Conservation (phyloP, 2,329 filamentous ascomycete genomes). For the Madurella fahalii region DNA sequence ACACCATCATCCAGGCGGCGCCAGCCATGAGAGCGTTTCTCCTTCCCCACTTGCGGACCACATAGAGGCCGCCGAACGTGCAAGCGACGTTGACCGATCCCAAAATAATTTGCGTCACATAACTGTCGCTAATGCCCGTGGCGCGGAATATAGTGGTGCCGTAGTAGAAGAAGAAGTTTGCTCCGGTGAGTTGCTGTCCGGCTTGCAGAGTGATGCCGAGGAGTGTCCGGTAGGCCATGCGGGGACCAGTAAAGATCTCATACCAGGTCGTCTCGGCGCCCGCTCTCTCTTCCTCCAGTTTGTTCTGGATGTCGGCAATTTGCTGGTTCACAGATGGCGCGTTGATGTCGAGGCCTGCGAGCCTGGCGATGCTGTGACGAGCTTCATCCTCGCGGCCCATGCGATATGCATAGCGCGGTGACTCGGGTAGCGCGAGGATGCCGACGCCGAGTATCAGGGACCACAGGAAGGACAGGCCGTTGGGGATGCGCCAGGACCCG, state of each 20-base stretch:
- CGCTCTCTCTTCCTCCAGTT: conserved; percentile 47
- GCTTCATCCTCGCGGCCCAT: conserved; percentile 44
- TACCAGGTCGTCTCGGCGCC: conserved; percentile 45
- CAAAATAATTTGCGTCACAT: conserved; percentile 65
- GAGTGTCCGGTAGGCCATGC: conserved; percentile 57
- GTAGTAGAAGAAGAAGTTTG: conserved; percentile 59
- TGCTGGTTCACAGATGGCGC: conserved; percentile 45
- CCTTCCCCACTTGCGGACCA: conserved; percentile 66
- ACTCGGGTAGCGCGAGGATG: conserved; percentile 53
- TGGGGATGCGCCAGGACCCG: conserved; percentile 61
- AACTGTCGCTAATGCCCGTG: conserved; percentile 62
- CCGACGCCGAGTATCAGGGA: conserved; percentile 53
- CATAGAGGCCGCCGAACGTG: conserved; percentile 64
- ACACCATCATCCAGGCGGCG: conserved; percentile 64
- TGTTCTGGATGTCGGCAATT: conserved; percentile 50
- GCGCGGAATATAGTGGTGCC: conserved; percentile 63
- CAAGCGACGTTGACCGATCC: conserved; percentile 64
- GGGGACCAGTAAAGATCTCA: conserved; percentile 57
- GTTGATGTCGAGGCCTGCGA: conserved; percentile 43
- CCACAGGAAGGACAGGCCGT: conserved; percentile 52
- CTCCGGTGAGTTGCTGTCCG: conserved; percentile 59
- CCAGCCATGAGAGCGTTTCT: conserved; percentile 64
- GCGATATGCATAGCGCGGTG: conserved; percentile 52
- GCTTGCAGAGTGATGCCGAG: conserved; percentile 62
- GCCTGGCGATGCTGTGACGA: conserved; percentile 43